Evolutionary conservation across 176 grass and related monocot species (phyloP).

Genomic region (maize (Zea mays)): Zm-B73-REFERENCE-NAM-5.0 NC_050103.1:28938501-28939000

Average conservation of each 20-base stretch:
- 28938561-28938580: slow-evolving; percentile 85
- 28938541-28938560: slow-evolving; percentile 58
- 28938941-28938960: background rate
- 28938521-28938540: slow-evolving; percentile 45
- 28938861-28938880: slow-evolving; percentile 14
- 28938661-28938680: too few relatives aligned
- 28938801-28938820: background rate
- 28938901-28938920: background rate
- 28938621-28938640: slow-evolving; percentile 5
- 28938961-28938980: background rate
- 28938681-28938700: background rate
- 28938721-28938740: background rate
- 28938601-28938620: slow-evolving; percentile 34
- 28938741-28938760: slow-evolving; percentile 40
- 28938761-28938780: background rate
- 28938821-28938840: slow-evolving; percentile 1
- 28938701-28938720: slow-evolving; percentile 5
- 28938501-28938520: slow-evolving; percentile 31
- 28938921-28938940: too few relatives aligned
- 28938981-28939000: background rate
- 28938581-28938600: slow-evolving; percentile 87
- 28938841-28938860: slow-evolving; percentile 24
- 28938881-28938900: background rate
- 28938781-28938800: slow-evolving; percentile 12
- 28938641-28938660: slow-evolving; percentile 38